Evolutionary conservation across 2,329 filamentous ascomycete genomes (phyloP), one percentile per base, ranked within the genome.

Genomic region (Cladosporium austrohemisphaericum): DNA sequence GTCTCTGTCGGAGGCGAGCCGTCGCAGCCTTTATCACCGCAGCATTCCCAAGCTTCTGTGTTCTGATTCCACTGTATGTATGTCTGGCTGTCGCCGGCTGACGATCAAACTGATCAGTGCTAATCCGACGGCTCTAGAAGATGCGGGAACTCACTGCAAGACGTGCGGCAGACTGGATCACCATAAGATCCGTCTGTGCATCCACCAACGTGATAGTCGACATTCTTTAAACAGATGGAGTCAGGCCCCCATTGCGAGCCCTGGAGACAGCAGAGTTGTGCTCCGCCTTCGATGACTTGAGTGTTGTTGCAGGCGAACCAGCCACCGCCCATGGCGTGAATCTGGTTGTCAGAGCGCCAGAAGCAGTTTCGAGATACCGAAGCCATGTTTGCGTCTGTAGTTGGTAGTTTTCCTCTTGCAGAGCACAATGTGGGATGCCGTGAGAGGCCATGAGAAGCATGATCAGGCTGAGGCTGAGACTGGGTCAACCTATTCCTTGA

Each of bases 241-340:
- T 52, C 41, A 33, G 49, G 43, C 8, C 50, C 50, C n/a, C 50
- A 52, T 23, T 41, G 26, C 5, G 49, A 41, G 13, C 44, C 49
- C n/a, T 2, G 2, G 19, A 52, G 23, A n/a, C 49, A 52, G 44
- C 49, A 52, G 10, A 52, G 36, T 28, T 49, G 41, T 9, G 49
- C 49, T 32, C 44, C 28, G 43, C 49, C 35, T 7, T 13, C 9
- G 13, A 8, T 16, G 14, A 36, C 43, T 49, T 49, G 33, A 14
- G 49, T 52, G 22, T 49, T 52, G 35, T 52, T 52, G 44, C 49
- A 52, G 5, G 49, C 49, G 22, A 41, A 48, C 49, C 49, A 52
- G 13, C 35, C 47, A 5, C 11, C 11, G n/a, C n/a, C 25, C 13
- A 36, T 23, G 10, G 35, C n/a, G 28, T 48, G 10, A 19, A 52